These are phyloP conservation scores for Saposhnikovia divaricata DNA, from an alignment of 129 eudicot species.

Conservation along the genomic window DNA sequence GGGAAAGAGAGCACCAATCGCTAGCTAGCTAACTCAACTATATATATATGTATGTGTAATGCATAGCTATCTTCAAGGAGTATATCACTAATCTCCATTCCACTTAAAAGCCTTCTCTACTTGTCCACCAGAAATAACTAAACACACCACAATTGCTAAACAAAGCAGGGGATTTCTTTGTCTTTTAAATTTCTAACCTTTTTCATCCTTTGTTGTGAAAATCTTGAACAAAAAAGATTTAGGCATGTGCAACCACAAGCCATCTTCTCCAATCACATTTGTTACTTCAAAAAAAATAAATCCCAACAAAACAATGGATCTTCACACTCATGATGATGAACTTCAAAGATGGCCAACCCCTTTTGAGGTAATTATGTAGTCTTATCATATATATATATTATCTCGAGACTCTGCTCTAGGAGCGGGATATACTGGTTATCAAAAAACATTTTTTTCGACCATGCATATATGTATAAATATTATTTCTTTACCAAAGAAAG, in stretches of 20 bases:
- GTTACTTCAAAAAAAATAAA: constrained; percentile 43
- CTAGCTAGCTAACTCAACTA: neutral
- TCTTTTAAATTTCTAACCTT: constrained; percentile 18
- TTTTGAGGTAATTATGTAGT: constrained; percentile 56
- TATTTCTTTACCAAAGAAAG: neutral
- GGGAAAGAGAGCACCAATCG: neutral
- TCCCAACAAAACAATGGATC: constrained; percentile 42
- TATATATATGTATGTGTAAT: neutral
- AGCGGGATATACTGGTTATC: neutral
- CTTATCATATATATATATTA: neutral
- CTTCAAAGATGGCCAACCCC: constrained; percentile 84
- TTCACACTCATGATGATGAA: constrained; percentile 23
- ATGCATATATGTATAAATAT: neutral
- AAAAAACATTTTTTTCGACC: neutral
- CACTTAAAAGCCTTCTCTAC: neutral
- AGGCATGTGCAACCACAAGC: constrained; percentile 59
- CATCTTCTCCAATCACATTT: constrained; percentile 54
- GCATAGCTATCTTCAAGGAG: constrained; percentile 3
- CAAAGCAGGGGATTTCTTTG: constrained; percentile 13
- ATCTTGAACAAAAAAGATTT: constrained; percentile 26
- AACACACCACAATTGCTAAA: constrained; percentile 15
- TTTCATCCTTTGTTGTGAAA: constrained; percentile 10
- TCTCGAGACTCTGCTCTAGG: no score
- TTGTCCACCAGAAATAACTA: constrained; percentile 16
- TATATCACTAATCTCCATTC: neutral